phyloP scores from a whole-genome alignment of 1,284 basidiomycete genomes.

The Ustilago bromivora region DNA sequence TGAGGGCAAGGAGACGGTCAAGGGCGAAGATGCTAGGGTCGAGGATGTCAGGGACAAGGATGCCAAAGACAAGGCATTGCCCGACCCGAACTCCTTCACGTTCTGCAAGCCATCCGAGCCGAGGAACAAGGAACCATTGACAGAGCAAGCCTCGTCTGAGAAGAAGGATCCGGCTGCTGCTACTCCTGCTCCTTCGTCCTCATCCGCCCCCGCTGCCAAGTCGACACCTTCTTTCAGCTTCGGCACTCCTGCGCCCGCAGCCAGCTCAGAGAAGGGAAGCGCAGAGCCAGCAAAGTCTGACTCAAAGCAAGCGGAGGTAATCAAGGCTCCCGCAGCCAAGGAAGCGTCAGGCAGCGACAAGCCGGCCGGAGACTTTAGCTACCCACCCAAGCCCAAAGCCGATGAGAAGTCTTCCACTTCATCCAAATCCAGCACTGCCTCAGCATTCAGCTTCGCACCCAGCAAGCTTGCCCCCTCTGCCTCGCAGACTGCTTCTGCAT shows the following conservation, averaged over 20 bases:
- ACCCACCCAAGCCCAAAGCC: constrained; percentile 11
- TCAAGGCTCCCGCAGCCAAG: constrained; percentile 4
- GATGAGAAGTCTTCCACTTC: constrained; percentile 26
- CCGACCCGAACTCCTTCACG: constrained; percentile 25
- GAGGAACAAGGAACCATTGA: constrained; percentile 30
- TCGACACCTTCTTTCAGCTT: constrained; percentile 14
- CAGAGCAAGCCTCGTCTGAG: constrained; percentile 4
- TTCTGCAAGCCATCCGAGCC: constrained; percentile 43
- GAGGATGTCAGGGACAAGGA: neutral
- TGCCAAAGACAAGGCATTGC: constrained; percentile 8
- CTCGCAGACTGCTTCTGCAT: constrained; percentile 29
- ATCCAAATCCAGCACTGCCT: constrained; percentile 8
- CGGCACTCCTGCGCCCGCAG: neutral
- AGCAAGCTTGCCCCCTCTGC: constrained; percentile 29
- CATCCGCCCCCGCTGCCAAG: constrained; percentile 9
- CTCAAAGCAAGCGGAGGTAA: neutral
- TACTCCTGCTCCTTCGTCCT: neutral
- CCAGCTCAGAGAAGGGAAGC: constrained; percentile 9
- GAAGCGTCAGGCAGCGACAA: constrained; percentile 5
- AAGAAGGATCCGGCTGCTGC: neutral
- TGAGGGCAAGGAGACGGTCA: constrained; percentile 2
- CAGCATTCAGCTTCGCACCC: constrained; percentile 36
- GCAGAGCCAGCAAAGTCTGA: constrained; percentile 4
- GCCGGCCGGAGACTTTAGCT: constrained; percentile 19
- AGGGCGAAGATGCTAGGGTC: neutral